Evolutionary conservation across 352 stramenopile genomes (phyloP).

Genomic region (Globisporangium nodosum): DNA sequence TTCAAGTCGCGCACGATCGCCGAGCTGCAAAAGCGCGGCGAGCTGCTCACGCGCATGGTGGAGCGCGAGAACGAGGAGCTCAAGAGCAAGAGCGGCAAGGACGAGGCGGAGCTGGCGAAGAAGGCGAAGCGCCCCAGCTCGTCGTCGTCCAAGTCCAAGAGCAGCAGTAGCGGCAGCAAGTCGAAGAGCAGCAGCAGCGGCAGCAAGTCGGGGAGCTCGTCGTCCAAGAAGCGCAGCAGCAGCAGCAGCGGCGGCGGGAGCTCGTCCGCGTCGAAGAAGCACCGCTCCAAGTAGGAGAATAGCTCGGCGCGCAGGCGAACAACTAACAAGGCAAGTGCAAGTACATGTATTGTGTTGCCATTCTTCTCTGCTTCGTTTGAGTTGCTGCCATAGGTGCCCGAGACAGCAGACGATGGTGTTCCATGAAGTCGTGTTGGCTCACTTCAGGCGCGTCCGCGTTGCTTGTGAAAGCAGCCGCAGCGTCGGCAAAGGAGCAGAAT

Average conservation of each 20-base stretch:
- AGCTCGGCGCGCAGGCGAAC: background rate
- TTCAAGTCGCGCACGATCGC: constrained; percentile 97
- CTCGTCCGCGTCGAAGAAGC: constrained; percentile 59
- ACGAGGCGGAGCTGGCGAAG: constrained; percentile 74
- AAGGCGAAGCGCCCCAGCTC: constrained; percentile 66
- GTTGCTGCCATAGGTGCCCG: background rate
- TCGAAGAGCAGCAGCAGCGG: constrained; percentile 45
- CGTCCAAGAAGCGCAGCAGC: constrained; percentile 61
- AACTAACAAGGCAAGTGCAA: background rate
- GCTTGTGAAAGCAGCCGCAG: no score
- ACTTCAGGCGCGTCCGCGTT: no score
- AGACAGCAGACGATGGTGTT: background rate
- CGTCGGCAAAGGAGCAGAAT: no score
- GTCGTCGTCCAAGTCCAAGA: constrained; percentile 60
- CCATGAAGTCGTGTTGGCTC: no score
- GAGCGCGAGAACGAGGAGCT: constrained; percentile 92
- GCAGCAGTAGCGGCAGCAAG: constrained; percentile 43
- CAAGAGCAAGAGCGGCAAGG: constrained; percentile 63
- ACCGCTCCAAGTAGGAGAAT: constrained; percentile 51
- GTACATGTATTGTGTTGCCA: background rate
- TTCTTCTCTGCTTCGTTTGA: no score
- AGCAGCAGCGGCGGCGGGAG: constrained; percentile 32
- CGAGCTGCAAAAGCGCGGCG: constrained; percentile 97
- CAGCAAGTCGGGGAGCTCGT: constrained; percentile 19
- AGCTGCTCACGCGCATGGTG: constrained; percentile 94